These are phyloP conservation scores for Cladorrhinum sp. DNA, from an alignment of 2,329 filamentous ascomycete species.

Conservation along the genomic window DNA sequence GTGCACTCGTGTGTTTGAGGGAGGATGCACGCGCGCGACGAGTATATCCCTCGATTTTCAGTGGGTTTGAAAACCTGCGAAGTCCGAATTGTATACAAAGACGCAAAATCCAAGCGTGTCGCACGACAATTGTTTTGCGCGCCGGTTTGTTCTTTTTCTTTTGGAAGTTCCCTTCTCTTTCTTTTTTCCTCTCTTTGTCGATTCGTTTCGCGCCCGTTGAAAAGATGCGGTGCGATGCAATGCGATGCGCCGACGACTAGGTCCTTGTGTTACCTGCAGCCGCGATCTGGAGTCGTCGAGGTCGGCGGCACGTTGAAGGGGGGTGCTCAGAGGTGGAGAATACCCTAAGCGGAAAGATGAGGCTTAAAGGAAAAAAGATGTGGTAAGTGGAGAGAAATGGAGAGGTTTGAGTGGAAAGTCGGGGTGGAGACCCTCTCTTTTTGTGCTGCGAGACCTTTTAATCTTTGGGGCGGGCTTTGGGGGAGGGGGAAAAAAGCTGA, in stretches of 20 bases:
- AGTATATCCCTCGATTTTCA: not conserved
- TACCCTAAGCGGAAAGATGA: constrained; percentile 30
- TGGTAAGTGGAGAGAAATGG: constrained; percentile 38
- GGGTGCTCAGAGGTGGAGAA: constrained; percentile 27
- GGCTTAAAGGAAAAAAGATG: constrained; percentile 33
- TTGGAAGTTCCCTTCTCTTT: not conserved
- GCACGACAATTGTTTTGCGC: not conserved
- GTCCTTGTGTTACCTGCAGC: constrained; percentile 19
- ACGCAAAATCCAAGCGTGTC: not conserved
- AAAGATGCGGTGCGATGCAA: constrained; percentile 12
- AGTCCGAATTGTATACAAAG: not conserved
- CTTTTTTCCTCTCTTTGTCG: not conserved
- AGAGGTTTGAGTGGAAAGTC: constrained; percentile 42
- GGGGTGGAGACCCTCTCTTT: constrained; percentile 48
- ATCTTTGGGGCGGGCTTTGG: constrained; percentile 15
- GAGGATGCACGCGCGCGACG: constrained; percentile 9
- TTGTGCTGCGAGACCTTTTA: constrained; percentile 34
- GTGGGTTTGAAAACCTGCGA: not conserved
- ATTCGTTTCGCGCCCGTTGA: not conserved
- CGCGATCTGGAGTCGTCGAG: constrained; percentile 22
- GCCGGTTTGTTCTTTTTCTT: not conserved
- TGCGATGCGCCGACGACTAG: constrained; percentile 14
- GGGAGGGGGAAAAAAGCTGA: constrained; percentile 17
- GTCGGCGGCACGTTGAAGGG: constrained; percentile 31
- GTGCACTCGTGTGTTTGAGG: constrained; percentile 15